These are phyloP conservation scores for Singerocomus rubriflavus DNA, from an alignment of 1,284 basidiomycete genomes.

Conservation along the genomic window DNA sequence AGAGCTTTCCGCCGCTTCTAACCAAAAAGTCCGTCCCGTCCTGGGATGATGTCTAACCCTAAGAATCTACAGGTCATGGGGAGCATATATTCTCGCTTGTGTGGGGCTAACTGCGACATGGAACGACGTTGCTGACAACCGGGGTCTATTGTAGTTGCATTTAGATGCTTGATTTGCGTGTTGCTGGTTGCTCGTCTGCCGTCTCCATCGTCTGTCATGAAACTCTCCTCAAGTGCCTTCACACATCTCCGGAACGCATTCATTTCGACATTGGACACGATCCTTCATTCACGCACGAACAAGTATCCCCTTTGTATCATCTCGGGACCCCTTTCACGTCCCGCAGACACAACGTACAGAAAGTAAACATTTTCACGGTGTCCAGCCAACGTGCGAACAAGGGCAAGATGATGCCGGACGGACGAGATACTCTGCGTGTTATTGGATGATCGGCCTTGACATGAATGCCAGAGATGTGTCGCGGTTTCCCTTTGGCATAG, in stretches of 20 bases:
- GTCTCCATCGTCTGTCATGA: conserved; percentile 23
- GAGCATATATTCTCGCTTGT: conserved; percentile 22
- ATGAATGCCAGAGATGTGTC: conserved; percentile 30
- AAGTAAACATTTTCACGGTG: conserved; percentile 27
- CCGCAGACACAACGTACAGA: conserved; percentile 24
- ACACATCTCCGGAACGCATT: conserved; percentile 30
- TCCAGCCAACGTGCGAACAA: conserved; percentile 9
- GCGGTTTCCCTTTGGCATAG: conserved; percentile 11
- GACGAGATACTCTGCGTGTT: conserved; percentile 20
- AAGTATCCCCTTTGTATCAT: conserved; percentile 22
- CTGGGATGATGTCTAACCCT: conserved; percentile 38
- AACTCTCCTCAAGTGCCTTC: conserved; percentile 11
- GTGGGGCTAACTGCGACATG: conserved; percentile 12
- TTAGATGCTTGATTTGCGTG: conserved; percentile 3
- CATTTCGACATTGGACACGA: conserved; percentile 11
- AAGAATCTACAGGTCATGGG: conserved; percentile 23
- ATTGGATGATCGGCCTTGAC: conserved; percentile 6
- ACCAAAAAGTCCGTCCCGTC: conserved; percentile 35
- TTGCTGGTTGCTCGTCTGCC: conserved; percentile 6
- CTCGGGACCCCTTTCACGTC: conserved; percentile 29
- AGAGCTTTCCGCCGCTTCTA: conserved; percentile 20
- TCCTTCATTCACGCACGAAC: conserved; percentile 19
- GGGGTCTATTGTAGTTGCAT: background rate
- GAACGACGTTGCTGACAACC: conserved; percentile 17
- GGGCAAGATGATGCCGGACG: conserved; percentile 28